Evolutionary conservation across 495 filamentous ascomycete genomes (phyloP).

Genomic region (Cercophora samala): DNA sequence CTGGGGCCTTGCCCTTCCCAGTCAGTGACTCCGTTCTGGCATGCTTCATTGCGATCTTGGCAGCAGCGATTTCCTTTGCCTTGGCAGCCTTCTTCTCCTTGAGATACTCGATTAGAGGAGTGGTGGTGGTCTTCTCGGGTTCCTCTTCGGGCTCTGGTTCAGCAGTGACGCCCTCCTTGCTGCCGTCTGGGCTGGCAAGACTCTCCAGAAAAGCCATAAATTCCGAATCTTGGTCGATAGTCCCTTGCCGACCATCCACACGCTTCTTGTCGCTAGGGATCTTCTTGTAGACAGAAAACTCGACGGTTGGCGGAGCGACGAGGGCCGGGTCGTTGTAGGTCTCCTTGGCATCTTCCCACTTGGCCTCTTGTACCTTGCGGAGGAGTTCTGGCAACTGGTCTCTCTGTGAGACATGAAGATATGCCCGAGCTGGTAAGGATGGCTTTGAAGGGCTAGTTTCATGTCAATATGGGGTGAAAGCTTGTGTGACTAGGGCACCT

Average conservation of each 20-base stretch:
- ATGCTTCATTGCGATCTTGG: conserved; percentile 47
- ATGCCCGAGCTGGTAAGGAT: conserved; percentile 72
- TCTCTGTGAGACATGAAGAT: conserved; percentile 66
- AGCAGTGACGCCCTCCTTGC: conserved; percentile 39
- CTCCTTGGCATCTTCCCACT: conserved; percentile 72
- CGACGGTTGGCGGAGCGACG: conserved; percentile 69
- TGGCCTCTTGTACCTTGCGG: conserved; percentile 59
- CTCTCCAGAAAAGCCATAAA: conserved; percentile 90
- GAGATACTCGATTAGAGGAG: conserved; percentile 85
- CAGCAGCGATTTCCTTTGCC: conserved; percentile 61
- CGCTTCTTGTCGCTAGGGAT: conserved; percentile 66
- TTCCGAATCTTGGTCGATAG: conserved; percentile 91
- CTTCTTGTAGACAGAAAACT: conserved; percentile 79
- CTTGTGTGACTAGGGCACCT: conserved; percentile 22
- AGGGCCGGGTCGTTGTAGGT: conserved; percentile 64
- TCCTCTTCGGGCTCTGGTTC: conserved; percentile 52
- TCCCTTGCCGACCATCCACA: conserved; percentile 81
- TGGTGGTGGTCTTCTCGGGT: conserved; percentile 63
- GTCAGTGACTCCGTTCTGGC: conserved; percentile 44
- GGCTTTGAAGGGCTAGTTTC: conserved; percentile 65
- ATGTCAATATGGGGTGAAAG: neutral
- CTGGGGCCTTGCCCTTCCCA: conserved; percentile 49
- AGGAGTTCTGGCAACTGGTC: conserved; percentile 59
- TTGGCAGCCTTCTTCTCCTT: conserved; percentile 87
- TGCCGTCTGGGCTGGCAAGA: conserved; percentile 68